phyloP scores from a whole-genome alignment of 257 asterid genomes.

The Nicotiana noctiflora region DNA sequence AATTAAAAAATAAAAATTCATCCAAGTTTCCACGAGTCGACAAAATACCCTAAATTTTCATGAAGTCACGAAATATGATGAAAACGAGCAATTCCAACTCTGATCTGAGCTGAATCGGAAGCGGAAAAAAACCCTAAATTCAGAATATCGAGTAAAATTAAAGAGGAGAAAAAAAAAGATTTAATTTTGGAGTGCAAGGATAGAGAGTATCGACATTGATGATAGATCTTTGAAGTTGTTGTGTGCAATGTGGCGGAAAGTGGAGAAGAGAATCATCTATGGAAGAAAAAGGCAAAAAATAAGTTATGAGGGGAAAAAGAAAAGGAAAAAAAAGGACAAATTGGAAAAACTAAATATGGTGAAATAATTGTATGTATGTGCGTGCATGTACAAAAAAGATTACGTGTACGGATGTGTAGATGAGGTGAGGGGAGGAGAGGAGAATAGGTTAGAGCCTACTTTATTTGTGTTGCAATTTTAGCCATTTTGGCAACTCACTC shows the following conservation, averaged over 20 bases:
- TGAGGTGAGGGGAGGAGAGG: neutral
- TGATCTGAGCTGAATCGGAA: slow-evolving; percentile 13
- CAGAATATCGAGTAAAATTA: neutral
- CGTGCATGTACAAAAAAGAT: slow-evolving; percentile 11
- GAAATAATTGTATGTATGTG: slow-evolving; percentile 11
- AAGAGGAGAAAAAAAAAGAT: neutral
- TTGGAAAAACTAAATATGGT: slow-evolving; percentile 1
- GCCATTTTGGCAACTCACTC: neutral
- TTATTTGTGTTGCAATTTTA: neutral
- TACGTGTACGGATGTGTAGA: slow-evolving; percentile 26
- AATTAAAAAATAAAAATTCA: neutral
- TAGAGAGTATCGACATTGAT: slow-evolving; percentile 16
- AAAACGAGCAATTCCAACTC: slow-evolving; percentile 6
- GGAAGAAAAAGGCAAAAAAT: neutral
- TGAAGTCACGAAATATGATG: neutral
- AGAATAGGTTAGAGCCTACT: neutral
- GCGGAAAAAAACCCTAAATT: slow-evolving; percentile 12
- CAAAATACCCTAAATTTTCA: neutral
- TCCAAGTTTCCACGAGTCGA: neutral
- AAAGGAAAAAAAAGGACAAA: neutral
- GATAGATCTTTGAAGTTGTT: slow-evolving; percentile 14
- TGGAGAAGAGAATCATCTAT: slow-evolving; percentile 13
- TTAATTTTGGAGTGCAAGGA: neutral
- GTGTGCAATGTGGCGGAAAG: slow-evolving; percentile 13
- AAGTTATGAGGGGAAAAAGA: neutral